Evolutionary conservation across 2,329 filamentous ascomycete species (phyloP).

Genomic region (Colletotrichum tofieldiae): DNA sequence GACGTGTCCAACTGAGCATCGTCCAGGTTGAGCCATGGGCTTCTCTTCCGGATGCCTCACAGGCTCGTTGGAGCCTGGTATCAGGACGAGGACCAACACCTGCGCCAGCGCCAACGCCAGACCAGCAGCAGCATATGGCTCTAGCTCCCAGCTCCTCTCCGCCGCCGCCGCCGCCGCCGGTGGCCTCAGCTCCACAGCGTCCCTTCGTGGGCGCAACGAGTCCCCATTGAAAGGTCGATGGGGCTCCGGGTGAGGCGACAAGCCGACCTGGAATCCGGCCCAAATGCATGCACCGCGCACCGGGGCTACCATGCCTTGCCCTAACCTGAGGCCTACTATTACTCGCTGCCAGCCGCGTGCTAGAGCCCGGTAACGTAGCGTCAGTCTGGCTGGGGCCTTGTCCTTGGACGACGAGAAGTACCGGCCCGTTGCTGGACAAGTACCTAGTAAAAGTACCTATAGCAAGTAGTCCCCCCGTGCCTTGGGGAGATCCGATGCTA

Average conservation of each 20-base stretch:
- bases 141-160: conserved; percentile 1
- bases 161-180: conserved; percentile 5
- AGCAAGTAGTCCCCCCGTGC: conserved; percentile 16
- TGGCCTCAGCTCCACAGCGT: conserved; percentile 22
- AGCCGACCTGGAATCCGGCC: conserved; percentile 30
- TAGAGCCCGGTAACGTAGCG: not conserved
- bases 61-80: not conserved
- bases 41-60: not conserved
- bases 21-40: conserved; percentile 22
- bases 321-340: conserved; percentile 22
- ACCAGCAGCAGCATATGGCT: not conserved
- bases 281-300: conserved; percentile 39
- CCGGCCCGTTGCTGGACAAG: not conserved
- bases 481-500: conserved; percentile 40
- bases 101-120: conserved; percentile 7
- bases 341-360: not conserved
- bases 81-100: conserved; percentile 8
- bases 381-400: not conserved
- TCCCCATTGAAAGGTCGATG: not conserved
- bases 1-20: conserved; percentile 1
- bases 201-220: not conserved
- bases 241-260: conserved; percentile 35
- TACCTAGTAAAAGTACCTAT: not conserved
- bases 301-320: not conserved
- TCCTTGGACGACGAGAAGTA: conserved; percentile 10